These are phyloP conservation scores for Puccinia coronata DNA, from an alignment of 1,284 basidiomycete genomes.

Conservation along the genomic window DNA sequence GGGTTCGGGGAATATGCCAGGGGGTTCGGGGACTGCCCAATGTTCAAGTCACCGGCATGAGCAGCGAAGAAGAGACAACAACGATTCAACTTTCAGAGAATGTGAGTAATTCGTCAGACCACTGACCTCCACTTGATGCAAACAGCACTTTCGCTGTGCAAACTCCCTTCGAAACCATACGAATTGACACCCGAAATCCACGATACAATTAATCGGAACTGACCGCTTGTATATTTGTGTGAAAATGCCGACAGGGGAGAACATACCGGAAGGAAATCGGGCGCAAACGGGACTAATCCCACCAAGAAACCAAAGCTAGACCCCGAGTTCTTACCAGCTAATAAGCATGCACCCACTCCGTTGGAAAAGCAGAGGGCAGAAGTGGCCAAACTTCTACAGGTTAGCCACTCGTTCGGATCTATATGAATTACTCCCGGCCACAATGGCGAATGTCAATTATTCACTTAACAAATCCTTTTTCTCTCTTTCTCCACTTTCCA, in stretches of 20 bases:
- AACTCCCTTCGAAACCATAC: too few relatives aligned
- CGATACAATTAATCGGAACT: too few relatives aligned
- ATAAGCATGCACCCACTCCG: slow-evolving; percentile 61
- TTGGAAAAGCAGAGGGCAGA: slow-evolving; percentile 73
- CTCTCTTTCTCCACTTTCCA: not conserved
- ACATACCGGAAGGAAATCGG: not conserved
- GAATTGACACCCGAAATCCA: too few relatives aligned
- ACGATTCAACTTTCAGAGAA: too few relatives aligned
- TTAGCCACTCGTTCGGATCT: not conserved
- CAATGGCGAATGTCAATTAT: not conserved
- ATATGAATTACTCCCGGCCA: not conserved
- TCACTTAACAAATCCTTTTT: not conserved
- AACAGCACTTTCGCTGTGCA: too few relatives aligned
- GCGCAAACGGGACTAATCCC: not conserved
- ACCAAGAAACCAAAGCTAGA: slow-evolving; percentile 43
- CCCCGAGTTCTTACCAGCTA: slow-evolving; percentile 37
- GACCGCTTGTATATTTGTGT: too few relatives aligned
- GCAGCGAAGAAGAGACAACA: too few relatives aligned
- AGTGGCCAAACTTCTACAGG: slow-evolving; percentile 77
- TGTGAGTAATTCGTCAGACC: not conserved
- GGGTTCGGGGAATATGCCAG: too few relatives aligned
- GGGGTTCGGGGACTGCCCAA: too few relatives aligned
- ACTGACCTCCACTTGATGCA: too few relatives aligned
- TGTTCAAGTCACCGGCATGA: too few relatives aligned
- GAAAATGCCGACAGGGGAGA: slow-evolving; percentile 12